Evolutionary conservation across 306 rosid genomes (phyloP).

Genomic region (Quercus ilex): DNA sequence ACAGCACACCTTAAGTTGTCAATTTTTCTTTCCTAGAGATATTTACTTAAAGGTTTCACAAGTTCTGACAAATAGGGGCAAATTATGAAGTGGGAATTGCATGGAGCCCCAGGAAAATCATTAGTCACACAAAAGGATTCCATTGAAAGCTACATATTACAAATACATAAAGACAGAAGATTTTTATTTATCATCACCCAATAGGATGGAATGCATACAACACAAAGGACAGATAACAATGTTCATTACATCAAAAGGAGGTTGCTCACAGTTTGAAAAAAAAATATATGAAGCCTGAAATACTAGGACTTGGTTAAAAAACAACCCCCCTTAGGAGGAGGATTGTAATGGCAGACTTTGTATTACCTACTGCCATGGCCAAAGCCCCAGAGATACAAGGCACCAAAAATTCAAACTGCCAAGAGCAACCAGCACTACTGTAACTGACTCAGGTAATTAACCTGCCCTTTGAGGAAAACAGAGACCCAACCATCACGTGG

Average conservation of each 20-base stretch:
- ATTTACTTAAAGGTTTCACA: too few species aligned
- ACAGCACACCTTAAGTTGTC: too few species aligned
- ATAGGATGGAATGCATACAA: slow-evolving; percentile 30
- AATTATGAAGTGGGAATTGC: not conserved
- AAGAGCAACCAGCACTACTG: slow-evolving; percentile 39
- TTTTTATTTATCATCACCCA: slow-evolving; percentile 38
- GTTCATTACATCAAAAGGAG: slow-evolving; percentile 22
- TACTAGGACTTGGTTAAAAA: slow-evolving; percentile 56
- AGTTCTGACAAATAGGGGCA: too few species aligned
- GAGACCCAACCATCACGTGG: slow-evolving; percentile 59
- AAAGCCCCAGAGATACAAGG: slow-evolving; percentile 54
- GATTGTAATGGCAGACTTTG: slow-evolving; percentile 64
- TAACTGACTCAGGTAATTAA: slow-evolving; percentile 16
- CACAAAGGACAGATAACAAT: slow-evolving; percentile 42
- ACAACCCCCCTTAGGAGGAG: slow-evolving; percentile 34
- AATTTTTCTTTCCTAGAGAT: too few species aligned
- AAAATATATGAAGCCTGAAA: slow-evolving; percentile 44
- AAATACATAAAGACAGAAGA: slow-evolving; percentile 17
- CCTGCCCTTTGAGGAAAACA: slow-evolving; percentile 52
- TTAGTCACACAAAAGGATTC: not conserved
- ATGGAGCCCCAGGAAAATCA: not conserved
- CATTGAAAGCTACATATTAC: too few species aligned
- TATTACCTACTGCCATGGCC: slow-evolving; percentile 72
- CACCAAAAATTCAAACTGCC: slow-evolving; percentile 53
- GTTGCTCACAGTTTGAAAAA: slow-evolving; percentile 46